Conservation (phyloP, 495 filamentous ascomycete species). For the Penicillium steckii region DNA sequence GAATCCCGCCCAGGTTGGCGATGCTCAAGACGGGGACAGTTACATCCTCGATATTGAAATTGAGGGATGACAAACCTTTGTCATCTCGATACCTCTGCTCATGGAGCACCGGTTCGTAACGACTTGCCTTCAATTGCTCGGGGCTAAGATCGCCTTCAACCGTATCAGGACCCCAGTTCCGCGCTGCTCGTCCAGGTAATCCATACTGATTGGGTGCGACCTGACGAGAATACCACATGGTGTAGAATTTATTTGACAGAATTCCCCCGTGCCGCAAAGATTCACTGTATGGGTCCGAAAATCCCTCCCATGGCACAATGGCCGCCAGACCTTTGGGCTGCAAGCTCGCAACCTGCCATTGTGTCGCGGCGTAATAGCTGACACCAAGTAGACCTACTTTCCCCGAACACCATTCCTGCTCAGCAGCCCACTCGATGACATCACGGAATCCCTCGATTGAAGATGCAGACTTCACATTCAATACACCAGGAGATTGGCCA, state of each 20-base stretch:
- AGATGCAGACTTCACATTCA: conserved; percentile 45
- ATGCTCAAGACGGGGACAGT: conserved; percentile 58
- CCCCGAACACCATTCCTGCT: conserved; percentile 53
- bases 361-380: conserved; percentile 57
- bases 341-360: conserved; percentile 63
- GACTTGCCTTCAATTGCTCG: conserved; percentile 29
- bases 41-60: conserved; percentile 54
- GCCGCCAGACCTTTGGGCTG: conserved; percentile 56
- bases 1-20: conserved; percentile 60
- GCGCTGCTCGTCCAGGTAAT: conserved; percentile 30
- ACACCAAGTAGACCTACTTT: conserved; percentile 59
- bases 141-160: conserved; percentile 59
- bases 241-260: conserved; percentile 59
- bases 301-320: conserved; percentile 69
- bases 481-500: conserved; percentile 50
- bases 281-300: conserved; percentile 65
- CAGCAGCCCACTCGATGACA: conserved; percentile 54
- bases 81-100: conserved; percentile 52
- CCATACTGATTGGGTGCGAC: conserved; percentile 63
- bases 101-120: conserved; percentile 12
- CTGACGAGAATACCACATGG: conserved; percentile 65
- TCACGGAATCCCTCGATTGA: conserved; percentile 51
- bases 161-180: conserved; percentile 50
- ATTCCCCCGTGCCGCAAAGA: conserved; percentile 64
- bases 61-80: conserved; percentile 44